Percentiles rank a stretch among this genome's conserved stretches.
Conservation (phyloP, 2,329 filamentous ascomycete genomes). For the Sporothrix luriei region DNA sequence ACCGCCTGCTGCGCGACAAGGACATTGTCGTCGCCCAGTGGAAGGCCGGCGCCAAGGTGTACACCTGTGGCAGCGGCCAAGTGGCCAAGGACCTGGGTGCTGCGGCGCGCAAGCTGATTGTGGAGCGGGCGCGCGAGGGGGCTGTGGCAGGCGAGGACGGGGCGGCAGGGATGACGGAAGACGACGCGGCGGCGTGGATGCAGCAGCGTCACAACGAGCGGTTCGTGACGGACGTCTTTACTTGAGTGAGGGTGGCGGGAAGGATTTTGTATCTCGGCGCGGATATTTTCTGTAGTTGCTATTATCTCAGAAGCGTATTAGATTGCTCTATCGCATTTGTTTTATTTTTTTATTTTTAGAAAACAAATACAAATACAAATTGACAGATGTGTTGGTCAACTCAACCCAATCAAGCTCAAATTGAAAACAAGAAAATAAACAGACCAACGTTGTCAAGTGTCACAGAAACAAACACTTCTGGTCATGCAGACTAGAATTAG, state of each 20-base stretch:
- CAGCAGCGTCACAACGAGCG: slow-evolving; percentile 56
- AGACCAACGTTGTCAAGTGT: no score
- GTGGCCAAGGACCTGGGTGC: slow-evolving; percentile 49
- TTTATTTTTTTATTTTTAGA: neutral
- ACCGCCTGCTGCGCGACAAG: slow-evolving; percentile 52
- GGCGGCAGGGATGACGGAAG: slow-evolving; percentile 37
- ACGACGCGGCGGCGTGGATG: slow-evolving; percentile 52
- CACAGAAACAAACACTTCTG: no score
- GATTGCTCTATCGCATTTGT: neutral
- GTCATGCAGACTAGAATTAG: no score
- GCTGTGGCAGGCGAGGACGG: slow-evolving; percentile 37
- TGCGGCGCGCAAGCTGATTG: slow-evolving; percentile 43
- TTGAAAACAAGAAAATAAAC: neutral
- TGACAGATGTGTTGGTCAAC: no score
- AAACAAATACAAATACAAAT: no score
- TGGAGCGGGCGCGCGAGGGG: slow-evolving; percentile 41
- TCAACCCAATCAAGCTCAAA: no score
- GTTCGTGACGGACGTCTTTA: slow-evolving; percentile 64
- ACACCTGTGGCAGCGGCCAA: slow-evolving; percentile 60
- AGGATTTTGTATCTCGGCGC: neutral
- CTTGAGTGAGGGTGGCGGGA: slow-evolving; percentile 41
- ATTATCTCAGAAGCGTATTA: no score
- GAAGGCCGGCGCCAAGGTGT: slow-evolving; percentile 53
- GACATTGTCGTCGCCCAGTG: slow-evolving; percentile 43
- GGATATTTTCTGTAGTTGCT: no score